Evolutionary conservation across 345 rosid genomes (phyloP), one percentile per base, ranked within the genome.

Genomic region (Cardamine resedifolia): DNA sequence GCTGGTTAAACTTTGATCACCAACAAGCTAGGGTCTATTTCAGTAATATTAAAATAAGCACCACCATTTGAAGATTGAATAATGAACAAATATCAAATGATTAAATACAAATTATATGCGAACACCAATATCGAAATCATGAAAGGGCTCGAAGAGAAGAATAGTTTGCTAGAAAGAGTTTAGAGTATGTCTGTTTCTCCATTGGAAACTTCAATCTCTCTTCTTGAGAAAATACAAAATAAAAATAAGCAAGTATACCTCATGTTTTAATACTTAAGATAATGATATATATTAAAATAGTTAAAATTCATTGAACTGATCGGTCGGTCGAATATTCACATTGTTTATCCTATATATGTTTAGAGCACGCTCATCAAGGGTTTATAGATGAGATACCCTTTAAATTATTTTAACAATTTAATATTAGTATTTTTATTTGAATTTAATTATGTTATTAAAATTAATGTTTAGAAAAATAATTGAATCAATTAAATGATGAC

Each of bases 161-260:
- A 66, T 66, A 67, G 55, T 74, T 66, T 66, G 39, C 15, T 47
- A 66, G 55, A 68, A 68, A 75, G 68, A 68, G 70, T 43, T 69
- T 53, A 64, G 74, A 75, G 74, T 75, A 75, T 75, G 79, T 75
- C 74, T 75, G 79, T 62, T 69, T 55, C 70, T 75, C 31, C 79
- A 43, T 69, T 36, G 79, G 79, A 68, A 75, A 69, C 49, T 18
- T 26, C 69, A 75, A 68, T 55, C 62, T 34, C 49, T 60, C 68
- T 67, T 75, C 61, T 75, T 59, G 78, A 75, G 38, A 75, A 75
- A 50, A 58, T 68, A 68, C 70, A 60, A 68, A 68, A 68, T 50
- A 44, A 68, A 68, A 60, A 61, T 23, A 49, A n/a, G n/a, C n/a
- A n/a, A n/a, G n/a, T 27, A 66, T 65, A 65, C 58, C 19, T 39